Percentiles rank a stretch among this genome's conserved stretches.
Conservation (phyloP, 176 grass and related monocot genomes). For the Triticum urartu region DNA sequence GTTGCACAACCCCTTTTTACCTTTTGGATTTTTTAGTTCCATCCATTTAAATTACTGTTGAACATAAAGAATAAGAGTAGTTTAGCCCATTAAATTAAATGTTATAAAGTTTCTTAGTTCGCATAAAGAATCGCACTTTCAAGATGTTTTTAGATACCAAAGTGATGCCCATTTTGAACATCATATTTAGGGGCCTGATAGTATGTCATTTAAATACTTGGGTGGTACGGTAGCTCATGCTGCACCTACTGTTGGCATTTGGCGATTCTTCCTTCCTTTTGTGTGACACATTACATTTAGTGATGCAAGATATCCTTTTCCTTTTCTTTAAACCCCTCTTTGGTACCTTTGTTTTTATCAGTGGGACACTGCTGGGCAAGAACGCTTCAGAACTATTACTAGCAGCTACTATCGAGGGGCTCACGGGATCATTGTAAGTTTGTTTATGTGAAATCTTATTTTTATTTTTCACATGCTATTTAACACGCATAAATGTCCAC, state of each 20-base stretch:
- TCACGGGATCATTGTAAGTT: constrained; percentile 87
- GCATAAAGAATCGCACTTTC: background rate
- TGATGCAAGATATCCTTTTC: background rate
- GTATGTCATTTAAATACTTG: background rate
- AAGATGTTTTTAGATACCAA: background rate
- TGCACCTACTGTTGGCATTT: background rate
- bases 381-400: constrained; percentile 90
- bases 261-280: background rate
- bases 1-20: background rate
- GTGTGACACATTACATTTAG: background rate
- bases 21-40: background rate
- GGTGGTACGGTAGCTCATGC: background rate
- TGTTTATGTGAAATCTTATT: background rate
- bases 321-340: background rate
- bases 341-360: constrained; percentile 12
- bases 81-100: background rate
- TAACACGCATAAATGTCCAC: background rate
- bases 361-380: constrained; percentile 99
- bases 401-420: constrained; percentile 94
- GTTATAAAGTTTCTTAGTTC: background rate
- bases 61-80: no score
- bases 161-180: background rate
- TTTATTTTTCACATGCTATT: background rate
- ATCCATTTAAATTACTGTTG: background rate
- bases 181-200: background rate